Evolutionary conservation across 768 basidiomycete species (phyloP).

Genomic region (Auriscalpium vulgare): DNA sequence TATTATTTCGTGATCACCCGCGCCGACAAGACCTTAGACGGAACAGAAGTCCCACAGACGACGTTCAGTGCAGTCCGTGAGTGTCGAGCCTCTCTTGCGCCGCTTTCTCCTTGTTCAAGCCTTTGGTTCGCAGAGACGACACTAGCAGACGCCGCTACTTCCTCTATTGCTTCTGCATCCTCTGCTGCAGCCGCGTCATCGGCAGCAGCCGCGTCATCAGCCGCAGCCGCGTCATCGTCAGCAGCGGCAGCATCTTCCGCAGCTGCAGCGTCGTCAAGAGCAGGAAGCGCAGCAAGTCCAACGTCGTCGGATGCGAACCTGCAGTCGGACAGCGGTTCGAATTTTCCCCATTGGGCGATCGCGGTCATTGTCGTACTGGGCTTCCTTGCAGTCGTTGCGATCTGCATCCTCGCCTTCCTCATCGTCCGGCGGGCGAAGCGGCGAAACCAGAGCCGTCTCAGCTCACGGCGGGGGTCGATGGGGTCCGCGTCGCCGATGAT

Average conservation of each 20-base stretch:
- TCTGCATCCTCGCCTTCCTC: slow-evolving; percentile 62
- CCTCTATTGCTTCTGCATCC: slow-evolving; percentile 41
- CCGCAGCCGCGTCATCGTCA: slow-evolving; percentile 20
- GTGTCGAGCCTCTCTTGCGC: slow-evolving; percentile 27
- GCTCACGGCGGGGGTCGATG: slow-evolving; percentile 64
- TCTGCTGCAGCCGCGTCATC: slow-evolving; percentile 29
- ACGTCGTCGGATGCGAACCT: slow-evolving; percentile 25
- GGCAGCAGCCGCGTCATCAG: slow-evolving; percentile 17
- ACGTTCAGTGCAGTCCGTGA: slow-evolving; percentile 76
- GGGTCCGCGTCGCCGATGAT: slow-evolving; percentile 83
- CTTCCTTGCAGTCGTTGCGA: slow-evolving; percentile 70
- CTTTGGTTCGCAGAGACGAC: slow-evolving; percentile 53
- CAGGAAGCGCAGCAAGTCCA: slow-evolving; percentile 1
- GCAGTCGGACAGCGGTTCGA: slow-evolving; percentile 32
- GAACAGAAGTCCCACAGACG: slow-evolving; percentile 53
- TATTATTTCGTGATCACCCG: slow-evolving; percentile 77
- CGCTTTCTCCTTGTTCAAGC: slow-evolving; percentile 10
- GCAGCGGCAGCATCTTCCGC: not conserved
- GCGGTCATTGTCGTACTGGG: slow-evolving; percentile 84
- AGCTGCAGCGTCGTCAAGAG: slow-evolving; percentile 1
- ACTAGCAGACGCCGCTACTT: slow-evolving; percentile 54
- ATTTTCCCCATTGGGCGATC: slow-evolving; percentile 86
- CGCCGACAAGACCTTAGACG: slow-evolving; percentile 44
- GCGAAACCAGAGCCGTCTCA: slow-evolving; percentile 30
- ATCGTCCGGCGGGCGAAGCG: slow-evolving; percentile 62